Evolutionary conservation across 2,329 filamentous ascomycete species (phyloP).

Genomic region (Moelleriella libera): DNA sequence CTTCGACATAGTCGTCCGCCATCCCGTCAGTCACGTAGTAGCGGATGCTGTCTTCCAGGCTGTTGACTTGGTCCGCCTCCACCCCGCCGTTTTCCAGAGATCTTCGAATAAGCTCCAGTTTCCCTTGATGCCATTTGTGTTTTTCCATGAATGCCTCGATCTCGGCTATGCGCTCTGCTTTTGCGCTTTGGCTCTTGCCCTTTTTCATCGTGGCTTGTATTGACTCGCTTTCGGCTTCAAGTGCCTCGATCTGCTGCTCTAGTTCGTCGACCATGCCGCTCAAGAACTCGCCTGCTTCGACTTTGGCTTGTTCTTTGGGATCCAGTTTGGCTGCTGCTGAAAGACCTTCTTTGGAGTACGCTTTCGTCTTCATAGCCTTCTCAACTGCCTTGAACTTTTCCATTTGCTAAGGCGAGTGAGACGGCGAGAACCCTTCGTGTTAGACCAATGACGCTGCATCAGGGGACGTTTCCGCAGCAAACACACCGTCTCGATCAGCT

Average conservation of each 20-base stretch:
- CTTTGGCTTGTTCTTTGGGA: constrained; percentile 93
- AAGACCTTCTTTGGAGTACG: constrained; percentile 94
- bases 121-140: constrained; percentile 93
- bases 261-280: constrained; percentile 80
- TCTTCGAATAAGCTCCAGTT: constrained; percentile 79
- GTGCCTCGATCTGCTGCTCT: constrained; percentile 80
- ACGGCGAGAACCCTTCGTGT: too few species aligned
- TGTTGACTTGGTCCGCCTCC: constrained; percentile 73
- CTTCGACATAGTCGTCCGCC: constrained; percentile 82
- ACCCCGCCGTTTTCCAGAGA: constrained; percentile 87
- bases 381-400: constrained; percentile 99
- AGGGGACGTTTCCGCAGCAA: not conserved
- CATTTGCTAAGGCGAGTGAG: constrained; percentile 58
- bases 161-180: constrained; percentile 76
- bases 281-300: constrained; percentile 77
- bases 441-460: too few species aligned
- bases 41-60: constrained; percentile 81
- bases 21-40: constrained; percentile 90
- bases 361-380: constrained; percentile 99
- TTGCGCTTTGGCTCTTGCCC: constrained; percentile 73
- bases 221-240: constrained; percentile 79
- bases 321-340: constrained; percentile 86
- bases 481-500: constrained; percentile 84
- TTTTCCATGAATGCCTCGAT: constrained; percentile 75
- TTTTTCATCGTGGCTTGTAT: constrained; percentile 89